A percentile compares a stretch with the other conserved stretches of the same genome.
These are phyloP conservation scores for Gaeumannomyces tritici DNA, from an alignment of 2,329 filamentous ascomycete species.

Conservation along the genomic window DNA sequence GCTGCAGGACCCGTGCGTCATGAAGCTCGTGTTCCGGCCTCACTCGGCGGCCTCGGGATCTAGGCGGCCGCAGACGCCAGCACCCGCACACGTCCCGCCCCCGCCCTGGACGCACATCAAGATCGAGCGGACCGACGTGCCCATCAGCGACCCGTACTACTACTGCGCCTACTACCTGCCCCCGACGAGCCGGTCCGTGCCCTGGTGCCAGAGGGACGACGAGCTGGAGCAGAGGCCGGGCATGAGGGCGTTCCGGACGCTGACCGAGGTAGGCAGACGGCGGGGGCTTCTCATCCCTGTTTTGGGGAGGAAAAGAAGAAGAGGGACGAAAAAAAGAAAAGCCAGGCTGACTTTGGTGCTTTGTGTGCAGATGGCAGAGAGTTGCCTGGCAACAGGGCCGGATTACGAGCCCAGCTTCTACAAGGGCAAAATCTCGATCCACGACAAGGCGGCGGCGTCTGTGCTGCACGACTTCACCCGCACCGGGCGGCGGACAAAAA, in stretches of 20 bases:
- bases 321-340: too few relatives aligned
- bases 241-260: not conserved
- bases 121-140: constrained; percentile 3
- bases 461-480: not conserved
- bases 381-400: not conserved
- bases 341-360: not conserved
- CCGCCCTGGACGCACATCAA: constrained; percentile 2
- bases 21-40: not conserved
- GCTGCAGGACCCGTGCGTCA: not conserved
- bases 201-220: not conserved
- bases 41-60: not conserved
- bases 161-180: not conserved
- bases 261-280: not conserved
- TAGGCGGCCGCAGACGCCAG: not conserved
- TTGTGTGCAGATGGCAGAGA: not conserved
- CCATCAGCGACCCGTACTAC: not conserved
- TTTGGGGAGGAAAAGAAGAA: too few relatives aligned
- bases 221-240: not conserved
- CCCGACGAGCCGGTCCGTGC: not conserved
- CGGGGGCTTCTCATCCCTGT: too few relatives aligned
- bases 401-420: not conserved
- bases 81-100: not conserved
- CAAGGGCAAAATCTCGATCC: not conserved
- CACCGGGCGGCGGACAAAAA: not conserved
- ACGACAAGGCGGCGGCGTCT: not conserved